A percentile compares a stretch with the other conserved stretches of the same genome.
phyloP scores from a whole-genome alignment of 106 monocot genomes.

The Iris macrosiphon region DNA sequence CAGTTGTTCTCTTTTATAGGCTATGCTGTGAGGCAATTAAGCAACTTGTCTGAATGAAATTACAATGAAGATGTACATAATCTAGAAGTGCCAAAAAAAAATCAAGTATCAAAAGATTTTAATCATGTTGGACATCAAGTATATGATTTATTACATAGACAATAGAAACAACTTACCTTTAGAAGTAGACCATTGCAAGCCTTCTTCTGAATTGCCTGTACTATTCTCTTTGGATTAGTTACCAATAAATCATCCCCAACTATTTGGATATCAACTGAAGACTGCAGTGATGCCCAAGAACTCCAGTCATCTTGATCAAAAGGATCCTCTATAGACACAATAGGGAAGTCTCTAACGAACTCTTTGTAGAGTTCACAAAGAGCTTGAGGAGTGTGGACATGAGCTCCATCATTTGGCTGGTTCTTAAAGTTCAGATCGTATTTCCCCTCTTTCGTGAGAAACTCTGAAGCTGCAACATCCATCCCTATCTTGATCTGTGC shows the following conservation, averaged over 20 bases:
- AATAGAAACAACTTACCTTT: constrained; percentile 39
- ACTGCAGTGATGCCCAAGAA: constrained; percentile 75
- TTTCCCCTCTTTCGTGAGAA: constrained; percentile 72
- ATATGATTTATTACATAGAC: not conserved
- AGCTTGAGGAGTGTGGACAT: constrained; percentile 53
- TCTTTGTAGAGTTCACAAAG: constrained; percentile 83
- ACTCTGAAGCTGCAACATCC: constrained; percentile 98
- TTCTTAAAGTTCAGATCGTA: constrained; percentile 94
- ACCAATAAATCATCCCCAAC: constrained; percentile 98
- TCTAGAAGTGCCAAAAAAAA: no score
- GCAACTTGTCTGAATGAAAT: no score
- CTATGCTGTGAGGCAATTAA: no score
- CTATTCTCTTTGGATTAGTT: constrained; percentile 92
- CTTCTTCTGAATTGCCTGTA: constrained; percentile 84
- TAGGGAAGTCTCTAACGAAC: constrained; percentile 89
- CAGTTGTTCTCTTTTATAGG: no score
- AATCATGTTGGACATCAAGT: not conserved
- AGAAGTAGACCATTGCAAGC: constrained; percentile 87
- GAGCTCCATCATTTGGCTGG: constrained; percentile 87
- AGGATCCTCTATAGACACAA: constrained; percentile 96
- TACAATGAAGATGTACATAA: not conserved
- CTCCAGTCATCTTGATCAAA: constrained; percentile 99
- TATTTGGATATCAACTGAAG: constrained; percentile 84
- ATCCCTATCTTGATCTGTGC: constrained; percentile 96
- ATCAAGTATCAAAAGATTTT: not conserved